A percentile compares a stretch with the other conserved stretches of the same genome.
phyloP scores from a whole-genome alignment of 2,329 filamentous ascomycete species.

The Sporothrix globosa region DNA sequence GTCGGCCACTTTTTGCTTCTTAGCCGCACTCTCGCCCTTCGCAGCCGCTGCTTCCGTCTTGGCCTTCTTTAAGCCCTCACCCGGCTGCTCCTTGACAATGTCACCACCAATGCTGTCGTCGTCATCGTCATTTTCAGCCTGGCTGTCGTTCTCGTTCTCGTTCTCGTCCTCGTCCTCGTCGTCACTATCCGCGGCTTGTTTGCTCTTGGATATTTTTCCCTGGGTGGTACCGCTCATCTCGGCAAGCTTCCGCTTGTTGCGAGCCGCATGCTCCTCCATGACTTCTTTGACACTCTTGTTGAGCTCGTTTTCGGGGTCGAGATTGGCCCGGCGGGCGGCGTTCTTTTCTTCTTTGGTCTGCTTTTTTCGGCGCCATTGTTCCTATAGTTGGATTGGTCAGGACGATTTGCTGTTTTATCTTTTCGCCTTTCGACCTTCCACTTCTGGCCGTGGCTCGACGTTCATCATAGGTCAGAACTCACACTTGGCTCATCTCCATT shows the following conservation, averaged over 20 bases:
- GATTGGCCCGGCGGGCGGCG: conserved; percentile 62
- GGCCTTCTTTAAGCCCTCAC: conserved; percentile 63
- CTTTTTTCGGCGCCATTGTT: conserved; percentile 94
- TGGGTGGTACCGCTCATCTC: conserved; percentile 52
- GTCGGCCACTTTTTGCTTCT: conserved; percentile 53
- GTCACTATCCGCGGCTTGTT: conserved; percentile 41
- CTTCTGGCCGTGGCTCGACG: no score
- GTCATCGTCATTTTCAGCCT: conserved; percentile 46
- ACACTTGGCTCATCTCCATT: conserved; percentile 82
- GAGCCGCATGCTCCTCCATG: conserved; percentile 72
- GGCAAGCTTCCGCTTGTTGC: conserved; percentile 79
- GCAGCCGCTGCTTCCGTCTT: conserved; percentile 43
- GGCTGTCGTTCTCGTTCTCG: conserved; percentile 53
- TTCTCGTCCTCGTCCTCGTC: conserved; percentile 45
- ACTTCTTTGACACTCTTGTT: conserved; percentile 88
- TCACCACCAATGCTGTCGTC: conserved; percentile 52
- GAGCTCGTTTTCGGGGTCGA: conserved; percentile 81
- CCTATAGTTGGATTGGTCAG: conserved; percentile 52
- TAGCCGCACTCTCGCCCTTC: conserved; percentile 49
- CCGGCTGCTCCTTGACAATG: conserved; percentile 63
- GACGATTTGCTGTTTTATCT: background rate
- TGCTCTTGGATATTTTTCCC: conserved; percentile 11
- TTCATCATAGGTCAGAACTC: conserved; percentile 49
- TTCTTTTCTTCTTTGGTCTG: conserved; percentile 90
- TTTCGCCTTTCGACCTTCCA: background rate